Evolutionary conservation across 495 filamentous ascomycete genomes (phyloP), one percentile per base, ranked within the genome.

Genomic region (Mycothermus thermophilus): DNA sequence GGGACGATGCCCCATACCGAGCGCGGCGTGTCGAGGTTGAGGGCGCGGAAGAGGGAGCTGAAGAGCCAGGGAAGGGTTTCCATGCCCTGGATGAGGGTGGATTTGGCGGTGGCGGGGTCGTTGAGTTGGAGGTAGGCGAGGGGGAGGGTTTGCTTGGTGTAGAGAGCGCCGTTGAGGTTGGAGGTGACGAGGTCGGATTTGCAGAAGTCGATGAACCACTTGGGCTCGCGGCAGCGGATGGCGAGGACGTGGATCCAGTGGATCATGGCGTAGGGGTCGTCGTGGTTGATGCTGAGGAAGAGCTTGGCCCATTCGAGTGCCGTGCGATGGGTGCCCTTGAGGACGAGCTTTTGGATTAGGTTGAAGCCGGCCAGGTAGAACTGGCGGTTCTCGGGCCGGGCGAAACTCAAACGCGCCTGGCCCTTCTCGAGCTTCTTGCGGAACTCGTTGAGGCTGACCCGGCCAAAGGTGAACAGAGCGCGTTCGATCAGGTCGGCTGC

Each of bases 301-400:
- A 96, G 59, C 55, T 92, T 93, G 5, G 79, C 71, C 84, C 87
- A 99, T 55, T 96, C 92, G 30, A 85, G 78, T 0, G 83, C 82
- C 1, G 90, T 96, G 19, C 85, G 71, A 67, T 82, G 93, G 10
- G 87, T 94, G n/a, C 87, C 85, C 46, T 90, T 85, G 69, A 82
- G 78, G 8, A 79, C 68, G 8, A 96, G 66, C 39, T 81, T 83
- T 35, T 66, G 70, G 47, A 94, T 77, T 43, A 93, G 93, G 42
- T 86, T 74, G 67, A 79, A 90, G n/a, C 72, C 77, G 15, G 84
- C 80, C 28, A 95, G 74, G 75, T 76, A 95, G 32, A 99, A 74
- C 50, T 99, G 88, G 26, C 90, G 72, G 50, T 95, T 96, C 55
- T 90, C 86, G 7, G 73, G 72, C 17, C 81, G 62, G 13, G 63